Conservation (phyloP, 768 basidiomycete species). For the Mycena capillaripes region DNA sequence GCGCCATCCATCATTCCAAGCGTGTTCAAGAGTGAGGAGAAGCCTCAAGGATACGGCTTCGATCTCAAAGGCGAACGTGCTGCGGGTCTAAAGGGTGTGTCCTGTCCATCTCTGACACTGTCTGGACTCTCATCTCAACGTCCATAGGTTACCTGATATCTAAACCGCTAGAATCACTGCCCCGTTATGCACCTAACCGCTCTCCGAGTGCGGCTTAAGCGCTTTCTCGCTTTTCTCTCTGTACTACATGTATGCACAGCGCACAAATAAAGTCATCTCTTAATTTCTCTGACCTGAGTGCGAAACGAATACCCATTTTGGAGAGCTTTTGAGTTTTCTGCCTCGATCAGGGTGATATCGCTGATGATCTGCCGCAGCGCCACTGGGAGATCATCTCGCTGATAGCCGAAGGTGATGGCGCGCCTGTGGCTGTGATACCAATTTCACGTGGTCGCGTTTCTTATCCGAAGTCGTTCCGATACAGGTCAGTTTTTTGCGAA, state of each 20-base stretch:
- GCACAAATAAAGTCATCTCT: neutral
- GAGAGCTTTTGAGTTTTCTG: neutral
- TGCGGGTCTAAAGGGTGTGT: slow-evolving; percentile 70
- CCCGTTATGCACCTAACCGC: slow-evolving; percentile 65
- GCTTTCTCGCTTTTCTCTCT: neutral
- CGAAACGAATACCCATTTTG: no score
- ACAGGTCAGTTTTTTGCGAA: no score
- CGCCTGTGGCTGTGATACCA: neutral
- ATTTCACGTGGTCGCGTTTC: neutral
- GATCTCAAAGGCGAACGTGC: slow-evolving; percentile 84
- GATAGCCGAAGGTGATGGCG: neutral
- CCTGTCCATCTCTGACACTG: slow-evolving; percentile 21
- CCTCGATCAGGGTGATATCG: neutral
- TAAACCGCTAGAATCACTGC: slow-evolving; percentile 74
- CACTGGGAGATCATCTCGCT: neutral
- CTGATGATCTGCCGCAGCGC: neutral
- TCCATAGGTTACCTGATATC: slow-evolving; percentile 66
- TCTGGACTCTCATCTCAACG: slow-evolving; percentile 20
- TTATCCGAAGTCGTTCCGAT: neutral
- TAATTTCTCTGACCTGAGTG: no score
- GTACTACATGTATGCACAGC: neutral
- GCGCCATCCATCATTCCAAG: slow-evolving; percentile 55
- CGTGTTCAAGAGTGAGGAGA: slow-evolving; percentile 45
- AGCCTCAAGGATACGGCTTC: slow-evolving; percentile 71
- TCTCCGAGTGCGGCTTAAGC: slow-evolving; percentile 25